Conservation (phyloP, 257 asterid genomes). For the Salvia hispanica region DNA sequence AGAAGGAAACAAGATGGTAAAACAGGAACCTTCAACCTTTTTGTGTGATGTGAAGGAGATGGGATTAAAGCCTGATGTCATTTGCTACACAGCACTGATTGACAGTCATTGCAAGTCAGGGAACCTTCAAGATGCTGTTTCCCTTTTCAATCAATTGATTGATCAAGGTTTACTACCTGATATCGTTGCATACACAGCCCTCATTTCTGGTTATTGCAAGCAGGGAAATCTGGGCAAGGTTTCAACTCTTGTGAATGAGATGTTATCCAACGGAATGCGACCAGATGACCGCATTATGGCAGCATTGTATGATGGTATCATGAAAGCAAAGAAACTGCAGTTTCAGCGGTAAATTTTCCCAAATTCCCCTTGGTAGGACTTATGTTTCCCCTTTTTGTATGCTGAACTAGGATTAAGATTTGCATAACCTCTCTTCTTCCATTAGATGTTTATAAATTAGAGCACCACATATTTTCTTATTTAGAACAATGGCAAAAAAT, state of each 20-base stretch:
- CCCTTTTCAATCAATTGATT: conserved; percentile 63
- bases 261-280: conserved; percentile 56
- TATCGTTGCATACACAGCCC: conserved; percentile 62
- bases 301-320: conserved; percentile 37
- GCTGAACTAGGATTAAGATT: not conserved
- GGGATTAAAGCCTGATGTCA: conserved; percentile 59
- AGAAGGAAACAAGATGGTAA: conserved; percentile 31
- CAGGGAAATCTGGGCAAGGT: conserved; percentile 59
- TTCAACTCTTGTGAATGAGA: conserved; percentile 46
- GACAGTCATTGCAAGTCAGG: conserved; percentile 69
- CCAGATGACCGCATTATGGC: conserved; percentile 46
- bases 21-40: conserved; percentile 30
- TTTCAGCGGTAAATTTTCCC: conserved; percentile 29
- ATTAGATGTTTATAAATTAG: no score
- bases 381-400: conserved; percentile 9
- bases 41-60: conserved; percentile 52
- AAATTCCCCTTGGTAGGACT: conserved; percentile 25
- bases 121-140: conserved; percentile 62
- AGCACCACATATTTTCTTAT: no score
- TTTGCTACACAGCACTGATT: conserved; percentile 70
- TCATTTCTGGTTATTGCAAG: conserved; percentile 67
- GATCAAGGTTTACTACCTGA: conserved; percentile 69
- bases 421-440: not conserved
- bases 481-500: no score
- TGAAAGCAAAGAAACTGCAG: conserved; percentile 42